These are phyloP conservation scores for Uronychia setigera DNA, from an alignment of 73 alveolate species.

Conservation along the genomic window DNA sequence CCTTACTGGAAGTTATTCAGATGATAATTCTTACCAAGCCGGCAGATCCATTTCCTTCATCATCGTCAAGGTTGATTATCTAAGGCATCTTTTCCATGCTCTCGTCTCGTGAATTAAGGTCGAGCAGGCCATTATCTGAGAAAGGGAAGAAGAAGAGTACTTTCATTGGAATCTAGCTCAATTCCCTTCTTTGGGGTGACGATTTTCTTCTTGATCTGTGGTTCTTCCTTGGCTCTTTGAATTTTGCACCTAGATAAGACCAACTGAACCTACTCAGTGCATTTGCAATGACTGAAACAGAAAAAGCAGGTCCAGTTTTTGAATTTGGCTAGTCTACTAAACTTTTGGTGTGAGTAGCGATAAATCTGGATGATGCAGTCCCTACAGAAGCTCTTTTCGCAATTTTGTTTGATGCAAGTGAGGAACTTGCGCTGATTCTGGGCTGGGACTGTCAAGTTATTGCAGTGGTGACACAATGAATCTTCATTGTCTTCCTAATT, in stretches of 20 bases:
- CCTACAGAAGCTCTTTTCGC: not conserved
- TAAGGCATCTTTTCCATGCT: too few relatives aligned
- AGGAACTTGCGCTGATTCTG: slow-evolving; percentile 2
- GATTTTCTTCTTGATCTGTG: not conserved
- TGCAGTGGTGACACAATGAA: not conserved
- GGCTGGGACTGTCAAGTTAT: not conserved
- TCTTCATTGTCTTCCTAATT: not conserved
- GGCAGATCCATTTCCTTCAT: not conserved
- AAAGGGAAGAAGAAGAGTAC: too few relatives aligned
- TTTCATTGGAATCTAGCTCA: not conserved
- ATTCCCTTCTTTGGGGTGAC: not conserved
- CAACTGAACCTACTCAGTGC: not conserved
- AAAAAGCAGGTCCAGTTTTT: not conserved
- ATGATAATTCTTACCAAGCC: too few relatives aligned
- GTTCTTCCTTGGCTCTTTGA: slow-evolving; percentile 1
- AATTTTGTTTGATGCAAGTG: not conserved
- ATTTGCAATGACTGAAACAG: not conserved
- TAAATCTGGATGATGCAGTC: not conserved
- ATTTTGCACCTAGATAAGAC: not conserved
- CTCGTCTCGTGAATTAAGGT: too few relatives aligned
- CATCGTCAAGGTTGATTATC: too few relatives aligned
- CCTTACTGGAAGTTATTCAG: too few relatives aligned
- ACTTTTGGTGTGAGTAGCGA: not conserved
- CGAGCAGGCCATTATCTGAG: too few relatives aligned
- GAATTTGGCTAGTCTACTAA: slow-evolving; percentile 1